Evolutionary conservation across 768 basidiomycete genomes (phyloP), one percentile per base, ranked within the genome.

Genomic region (Rhodotorula graminis): DNA sequence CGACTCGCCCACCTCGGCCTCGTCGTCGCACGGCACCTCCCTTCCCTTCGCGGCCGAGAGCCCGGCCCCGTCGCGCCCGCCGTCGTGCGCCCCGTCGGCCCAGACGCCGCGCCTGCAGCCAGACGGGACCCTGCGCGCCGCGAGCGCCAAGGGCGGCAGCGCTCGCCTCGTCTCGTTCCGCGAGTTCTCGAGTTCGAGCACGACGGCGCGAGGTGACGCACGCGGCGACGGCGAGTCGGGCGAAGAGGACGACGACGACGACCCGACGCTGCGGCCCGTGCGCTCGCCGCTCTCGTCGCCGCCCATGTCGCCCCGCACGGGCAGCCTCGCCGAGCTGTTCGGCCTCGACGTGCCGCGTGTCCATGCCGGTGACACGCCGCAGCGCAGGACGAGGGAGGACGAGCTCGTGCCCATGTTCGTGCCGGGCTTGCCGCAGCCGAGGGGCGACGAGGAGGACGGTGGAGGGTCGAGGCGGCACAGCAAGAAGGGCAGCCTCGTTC

Each of bases 401-500:
- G 60, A 61, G 16, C 52, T 75, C 40, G 61, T 56, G 42, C 52
- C 67, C 42, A 47, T 71, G 67, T 53, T 75, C 18, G 70, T 72
- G 9, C 63, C 66, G 1, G 64, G 61, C 7, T 6, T 27, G 58
- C 58, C 37, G 58, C 53, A 5, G 49, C 37, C 37, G 31, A 16
- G 31, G 33, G 23, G 2, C 23, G 50, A 37, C 12, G 49, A n/a
- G 21, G 59, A 9, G 14, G 63, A 25, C 4, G 61, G 7, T 18
- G 40, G 27, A 16, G 50, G 10, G 58, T 23, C 37, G n/a, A 19
- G 50, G 2, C 27, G 23, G 10, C 49, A 56, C 0, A 52, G 64
- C 9, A 62, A 64, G 61, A 75, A 75, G 47, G 64, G 74, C 2
- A 69, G 64, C 10, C 49, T 75, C 56, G 70, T 75, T 1, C 44